phyloP scores from a whole-genome alignment of 495 filamentous ascomycete species.

The Aspergillus kassunensis region DNA sequence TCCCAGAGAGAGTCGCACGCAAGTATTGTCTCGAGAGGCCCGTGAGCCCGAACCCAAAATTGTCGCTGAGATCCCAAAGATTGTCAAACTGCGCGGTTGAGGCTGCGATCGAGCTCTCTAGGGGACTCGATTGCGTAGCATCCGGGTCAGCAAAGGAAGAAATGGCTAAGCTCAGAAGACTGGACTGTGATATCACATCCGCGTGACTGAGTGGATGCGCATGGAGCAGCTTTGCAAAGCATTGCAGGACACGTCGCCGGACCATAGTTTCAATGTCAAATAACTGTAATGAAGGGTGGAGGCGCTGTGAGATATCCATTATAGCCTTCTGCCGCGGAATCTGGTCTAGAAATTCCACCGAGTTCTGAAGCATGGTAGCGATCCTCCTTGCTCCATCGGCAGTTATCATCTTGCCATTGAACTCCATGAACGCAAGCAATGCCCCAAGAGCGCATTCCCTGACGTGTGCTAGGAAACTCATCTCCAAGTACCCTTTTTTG shows the following conservation, averaged over 20 bases:
- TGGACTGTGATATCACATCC: slow-evolving; percentile 85
- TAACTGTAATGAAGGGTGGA: slow-evolving; percentile 85
- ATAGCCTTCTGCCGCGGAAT: slow-evolving; percentile 78
- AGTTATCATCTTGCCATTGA: slow-evolving; percentile 87
- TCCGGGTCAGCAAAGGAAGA: slow-evolving; percentile 93
- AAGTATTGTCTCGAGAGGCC: slow-evolving; percentile 77
- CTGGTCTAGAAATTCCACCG: slow-evolving; percentile 78
- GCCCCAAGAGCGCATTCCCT: slow-evolving; percentile 92
- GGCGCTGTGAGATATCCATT: slow-evolving; percentile 80
- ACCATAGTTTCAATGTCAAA: slow-evolving; percentile 92
- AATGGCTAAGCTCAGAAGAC: slow-evolving; percentile 85
- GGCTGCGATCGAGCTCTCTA: slow-evolving; percentile 89
- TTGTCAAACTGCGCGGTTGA: slow-evolving; percentile 87
- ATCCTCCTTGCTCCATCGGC: slow-evolving; percentile 93
- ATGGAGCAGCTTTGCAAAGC: slow-evolving; percentile 85
- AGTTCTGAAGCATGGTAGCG: slow-evolving; percentile 92
- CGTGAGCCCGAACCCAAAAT: slow-evolving; percentile 88
- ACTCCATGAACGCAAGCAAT: slow-evolving; percentile 87
- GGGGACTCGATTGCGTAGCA: slow-evolving; percentile 72
- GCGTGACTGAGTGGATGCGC: slow-evolving; percentile 75
- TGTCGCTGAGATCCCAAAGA: slow-evolving; percentile 93
- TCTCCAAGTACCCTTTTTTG: slow-evolving; percentile 76
- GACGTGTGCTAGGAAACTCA: slow-evolving; percentile 90
- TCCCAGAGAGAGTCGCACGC: slow-evolving; percentile 63
- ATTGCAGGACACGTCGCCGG: slow-evolving; percentile 86